Base-by-base conservation (phyloP, 805 yeast genomes). In the Zygoascus flipseniorum region DNA sequence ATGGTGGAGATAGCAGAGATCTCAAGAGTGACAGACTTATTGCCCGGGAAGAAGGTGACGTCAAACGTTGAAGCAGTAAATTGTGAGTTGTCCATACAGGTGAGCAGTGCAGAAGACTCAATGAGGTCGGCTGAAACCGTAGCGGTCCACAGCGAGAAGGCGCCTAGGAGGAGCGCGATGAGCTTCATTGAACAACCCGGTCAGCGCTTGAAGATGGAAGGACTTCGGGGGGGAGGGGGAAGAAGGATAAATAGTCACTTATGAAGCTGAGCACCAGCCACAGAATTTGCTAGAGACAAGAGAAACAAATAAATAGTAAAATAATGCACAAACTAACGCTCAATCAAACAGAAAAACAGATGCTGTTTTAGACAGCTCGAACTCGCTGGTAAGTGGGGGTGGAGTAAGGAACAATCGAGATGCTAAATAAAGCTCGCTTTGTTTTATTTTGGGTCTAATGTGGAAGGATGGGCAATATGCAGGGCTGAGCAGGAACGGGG, bases 11-110 rank as follows among this genome's bases (percentile, higher is more conserved):
- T 75, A 31, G 96, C 96, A 52, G 82, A 78, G 31, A 92, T 75
- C 59, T 86, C 82, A 60, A 89, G 81, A 4, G 70, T 73, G 8
- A 84, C 83, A 1, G 85, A 74, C 19, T 67, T 69, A 68, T 85
- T 86, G 46, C 69, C 74, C 3, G 96, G 95, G 63, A 72, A 83
- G 67, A 77, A 87, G 44, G 70, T 70, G 50, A 90, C 95, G 61
- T 87, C 86, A 65, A 93, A 90, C 59, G 76, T 79, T 8, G 89
- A 79, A 5, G 97, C 92, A 2, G 96, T 82, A 62, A 93, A 82
- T 65, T 82, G 85, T 8, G 99, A 90, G 67, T 86, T 74, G 44
- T 82, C 84, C 96, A 89, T 90, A 73, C 99, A 93, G 42, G 98
- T 87, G 61, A 92, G 73, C 60, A 93, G 74, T 8, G 97, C 88